These are phyloP conservation scores for Trichoderma sp. DNA, from an alignment of 2,329 filamentous ascomycete species.

Conservation along the genomic window DNA sequence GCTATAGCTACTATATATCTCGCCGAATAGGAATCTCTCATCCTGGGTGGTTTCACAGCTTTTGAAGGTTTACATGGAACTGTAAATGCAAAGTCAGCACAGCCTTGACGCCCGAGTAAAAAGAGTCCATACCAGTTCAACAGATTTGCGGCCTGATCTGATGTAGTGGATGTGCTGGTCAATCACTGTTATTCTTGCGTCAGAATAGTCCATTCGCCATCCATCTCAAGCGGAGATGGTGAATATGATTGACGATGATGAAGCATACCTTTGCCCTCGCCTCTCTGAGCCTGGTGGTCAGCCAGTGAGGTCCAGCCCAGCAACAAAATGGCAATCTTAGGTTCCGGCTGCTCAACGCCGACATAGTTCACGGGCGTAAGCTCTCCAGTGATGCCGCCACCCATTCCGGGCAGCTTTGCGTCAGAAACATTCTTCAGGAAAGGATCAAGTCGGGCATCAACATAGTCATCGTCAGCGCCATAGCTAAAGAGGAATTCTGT, in stretches of 20 bases:
- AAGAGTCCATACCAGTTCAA: conserved; percentile 31
- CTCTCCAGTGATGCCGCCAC: conserved; percentile 34
- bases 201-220: not conserved
- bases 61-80: conserved; percentile 30
- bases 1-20: not conserved
- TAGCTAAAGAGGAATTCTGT: conserved; percentile 40
- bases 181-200: conserved; percentile 29
- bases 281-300: conserved; percentile 36
- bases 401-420: conserved; percentile 30
- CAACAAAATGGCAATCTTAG: conserved; percentile 33
- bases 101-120: not conserved
- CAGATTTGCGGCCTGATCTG: conserved; percentile 29
- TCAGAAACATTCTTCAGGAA: conserved; percentile 27
- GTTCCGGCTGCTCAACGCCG: conserved; percentile 29
- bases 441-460: conserved; percentile 30
- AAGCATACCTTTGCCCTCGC: conserved; percentile 29
- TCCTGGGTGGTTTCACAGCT: conserved; percentile 1
- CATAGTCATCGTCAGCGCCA: conserved; percentile 33
- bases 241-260: not conserved
- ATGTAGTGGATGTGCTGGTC: conserved; percentile 36
- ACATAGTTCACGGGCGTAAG: conserved; percentile 32
- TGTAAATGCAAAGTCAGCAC: conserved; percentile 15
- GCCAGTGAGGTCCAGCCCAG: conserved; percentile 42
- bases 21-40: not conserved
- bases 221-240: not conserved